phyloP scores from a whole-genome alignment of 306 rosid species.

The Vigna mungo region DNA sequence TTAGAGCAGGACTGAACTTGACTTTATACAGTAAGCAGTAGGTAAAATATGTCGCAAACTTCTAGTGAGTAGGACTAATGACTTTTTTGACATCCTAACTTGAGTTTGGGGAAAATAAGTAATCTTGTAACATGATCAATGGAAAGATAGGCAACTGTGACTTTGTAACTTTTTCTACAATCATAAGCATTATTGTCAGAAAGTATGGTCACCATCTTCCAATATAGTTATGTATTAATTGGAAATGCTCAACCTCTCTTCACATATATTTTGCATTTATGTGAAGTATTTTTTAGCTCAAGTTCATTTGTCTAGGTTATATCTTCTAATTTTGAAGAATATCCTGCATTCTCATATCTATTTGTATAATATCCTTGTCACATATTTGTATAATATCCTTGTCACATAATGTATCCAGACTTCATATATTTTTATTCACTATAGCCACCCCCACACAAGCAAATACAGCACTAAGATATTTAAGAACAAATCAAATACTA shows the following conservation, averaged over 20 bases:
- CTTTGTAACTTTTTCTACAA: background rate
- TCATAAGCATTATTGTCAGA: background rate
- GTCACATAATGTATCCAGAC: background rate
- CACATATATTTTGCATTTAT: background rate
- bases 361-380: background rate
- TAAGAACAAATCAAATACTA: background rate
- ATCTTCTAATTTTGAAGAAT: background rate
- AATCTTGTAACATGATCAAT: background rate
- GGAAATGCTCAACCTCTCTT: background rate
- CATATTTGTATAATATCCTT: background rate
- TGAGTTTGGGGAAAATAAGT: background rate
- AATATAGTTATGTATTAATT: background rate
- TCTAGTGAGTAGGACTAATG: background rate
- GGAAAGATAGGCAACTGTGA: background rate
- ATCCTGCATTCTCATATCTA: background rate
- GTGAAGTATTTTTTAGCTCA: background rate
- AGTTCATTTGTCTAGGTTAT: background rate
- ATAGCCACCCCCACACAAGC: slow-evolving; percentile 28
- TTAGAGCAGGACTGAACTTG: background rate
- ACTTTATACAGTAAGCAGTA: background rate
- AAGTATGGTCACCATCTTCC: background rate
- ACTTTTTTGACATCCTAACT: background rate
- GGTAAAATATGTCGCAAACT: background rate
- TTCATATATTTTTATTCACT: slow-evolving; percentile 8
- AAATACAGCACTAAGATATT: background rate